Evolutionary conservation across 202 grass and related monocot genomes (phyloP), one percentile per base, ranked within the genome.

Genomic region (Zoysia matrella): DNA sequence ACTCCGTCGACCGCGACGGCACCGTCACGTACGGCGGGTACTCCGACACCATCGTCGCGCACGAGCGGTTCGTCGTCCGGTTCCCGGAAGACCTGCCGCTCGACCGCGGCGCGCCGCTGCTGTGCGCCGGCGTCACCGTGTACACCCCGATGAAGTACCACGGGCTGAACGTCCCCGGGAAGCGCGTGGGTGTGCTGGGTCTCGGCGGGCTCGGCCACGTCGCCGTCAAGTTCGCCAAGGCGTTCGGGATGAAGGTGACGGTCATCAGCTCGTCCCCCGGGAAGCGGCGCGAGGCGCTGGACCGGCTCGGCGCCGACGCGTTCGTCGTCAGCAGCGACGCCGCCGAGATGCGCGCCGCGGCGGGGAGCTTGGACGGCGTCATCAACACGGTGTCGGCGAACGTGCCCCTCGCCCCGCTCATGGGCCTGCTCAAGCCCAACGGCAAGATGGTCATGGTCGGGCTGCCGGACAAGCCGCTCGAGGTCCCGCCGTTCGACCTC

Each of bases 141-240:
- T 97, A 93, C 69, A 79, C 65, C 79, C 95, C 95, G 3, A 90
- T 98, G 92, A 98, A 93, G 86, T 68, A 88, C 64, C 82, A 89
- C 22, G 88, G 84, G 1, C 92, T 98, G 4, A 78, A 94, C 15
- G 15, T 0, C 0, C 78, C 89, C 0, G 90, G 88, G 1, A 83
- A 90, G 88, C 95, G 90, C 65, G 71, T 98, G 3, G 95, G 95
- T 7, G 90, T 98, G 44, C 43, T 98, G 3, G 95, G 95, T 0
- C 86, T 98, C 0, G 95, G 95, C 0, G 95, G 95, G 12, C 86
- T 98, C 0, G 22, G 22, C 22, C 22, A 30, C 22, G 22, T 30
- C 22, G 22, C 22, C 22, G 22, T 30, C 22, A 30, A 91, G 85
- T 91, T 97, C 57, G 94, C 65, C 16, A 93, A 89, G 74, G 94